Evolutionary conservation across 257 asterid genomes (phyloP), one percentile per base, ranked within the genome.

Genomic region (Solanum dulcamara): DNA sequence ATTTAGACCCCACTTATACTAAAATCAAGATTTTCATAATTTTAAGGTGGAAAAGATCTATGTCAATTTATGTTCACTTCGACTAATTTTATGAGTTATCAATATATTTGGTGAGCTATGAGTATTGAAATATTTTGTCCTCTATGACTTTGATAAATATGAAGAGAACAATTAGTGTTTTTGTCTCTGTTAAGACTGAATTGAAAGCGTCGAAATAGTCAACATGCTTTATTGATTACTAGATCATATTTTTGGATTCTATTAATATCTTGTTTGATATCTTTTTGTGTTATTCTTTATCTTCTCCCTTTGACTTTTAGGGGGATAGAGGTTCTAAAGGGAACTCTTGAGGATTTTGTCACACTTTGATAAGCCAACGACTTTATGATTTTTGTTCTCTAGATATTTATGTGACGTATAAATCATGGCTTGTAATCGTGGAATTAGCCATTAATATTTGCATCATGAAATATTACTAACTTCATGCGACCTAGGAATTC

Each of bases 1-100:
- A 84, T 44, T 64, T 30, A 83, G 51, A 20, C 81, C 89, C 90
- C 84, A 60, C 90, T 44, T 30, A 44, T 24, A 24, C 8, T 17
- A 33, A 33, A 32, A 10, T 68, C 26, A 68, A 33, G 26, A 33
- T 17, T 18, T 68, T 33, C 46, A 33, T 33, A 68, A 46, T 66
- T 68, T 33, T 15, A 67, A 2, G 20, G 14, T 6, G 24, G 24
- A 67, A 67, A 66, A 14, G 6, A 67, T 15, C 1, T 2, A 67
- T 67, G 42, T 32, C 44, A 67, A 57, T n/a, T 57, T 57, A 10
- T 10, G n/a, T 59, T 2, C 0, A n/a, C 10, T 1, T 57, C 1
- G 3, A n/a, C n/a, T 57, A n/a, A 57, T 57, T 57, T n/a, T 57
- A 57, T 57, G 3, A 57, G 32, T n/a, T 22, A 57, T 3, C 9